Evolutionary conservation across 139 green algal genomes (phyloP).

Genomic region (Mychonastes homosphaera): DNA sequence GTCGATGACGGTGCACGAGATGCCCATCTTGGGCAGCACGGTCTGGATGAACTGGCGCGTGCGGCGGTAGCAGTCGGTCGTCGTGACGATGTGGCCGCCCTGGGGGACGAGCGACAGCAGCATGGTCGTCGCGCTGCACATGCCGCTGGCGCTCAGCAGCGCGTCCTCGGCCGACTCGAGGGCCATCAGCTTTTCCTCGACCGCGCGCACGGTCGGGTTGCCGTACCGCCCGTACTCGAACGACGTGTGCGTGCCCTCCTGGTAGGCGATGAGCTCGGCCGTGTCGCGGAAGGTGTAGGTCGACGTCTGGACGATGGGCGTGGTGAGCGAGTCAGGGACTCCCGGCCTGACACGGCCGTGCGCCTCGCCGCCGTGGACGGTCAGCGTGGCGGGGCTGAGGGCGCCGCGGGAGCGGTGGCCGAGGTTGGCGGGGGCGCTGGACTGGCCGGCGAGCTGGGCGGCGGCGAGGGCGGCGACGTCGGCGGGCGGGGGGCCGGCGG

Average conservation of each 20-base stretch:
- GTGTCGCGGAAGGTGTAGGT: slow-evolving; percentile 93
- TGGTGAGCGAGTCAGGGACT: slow-evolving; percentile 87
- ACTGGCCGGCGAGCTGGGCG: no score
- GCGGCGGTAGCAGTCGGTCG: slow-evolving; percentile 97
- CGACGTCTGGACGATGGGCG: slow-evolving; percentile 91
- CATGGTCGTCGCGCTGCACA: slow-evolving; percentile 98
- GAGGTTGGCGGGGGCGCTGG: no score
- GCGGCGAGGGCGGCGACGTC: no score
- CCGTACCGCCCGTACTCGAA: slow-evolving; percentile 94
- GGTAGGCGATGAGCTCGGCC: slow-evolving; percentile 90
- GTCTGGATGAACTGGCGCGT: slow-evolving; percentile 98
- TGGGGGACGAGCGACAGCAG: slow-evolving; percentile 92
- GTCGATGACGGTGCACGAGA: slow-evolving; percentile 88
- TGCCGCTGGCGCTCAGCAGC: slow-evolving; percentile 79
- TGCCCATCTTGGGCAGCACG: slow-evolving; percentile 95
- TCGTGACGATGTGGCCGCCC: slow-evolving; percentile 96
- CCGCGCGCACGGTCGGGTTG: slow-evolving; percentile 84
- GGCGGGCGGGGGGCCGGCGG: no score
- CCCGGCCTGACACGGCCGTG: slow-evolving; percentile 11
- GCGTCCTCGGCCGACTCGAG: slow-evolving; percentile 95
- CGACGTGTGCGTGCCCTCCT: slow-evolving; percentile 80
- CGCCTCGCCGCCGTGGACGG: slow-evolving; percentile 8
- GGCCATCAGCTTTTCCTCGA: slow-evolving; percentile 90
- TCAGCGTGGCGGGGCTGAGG: neutral
- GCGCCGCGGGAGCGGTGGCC: no score